A percentile compares a stretch with the other conserved stretches of the same genome.
Conservation (phyloP, 352 stramenopile genomes). For the Globisporangium lucens region DNA sequence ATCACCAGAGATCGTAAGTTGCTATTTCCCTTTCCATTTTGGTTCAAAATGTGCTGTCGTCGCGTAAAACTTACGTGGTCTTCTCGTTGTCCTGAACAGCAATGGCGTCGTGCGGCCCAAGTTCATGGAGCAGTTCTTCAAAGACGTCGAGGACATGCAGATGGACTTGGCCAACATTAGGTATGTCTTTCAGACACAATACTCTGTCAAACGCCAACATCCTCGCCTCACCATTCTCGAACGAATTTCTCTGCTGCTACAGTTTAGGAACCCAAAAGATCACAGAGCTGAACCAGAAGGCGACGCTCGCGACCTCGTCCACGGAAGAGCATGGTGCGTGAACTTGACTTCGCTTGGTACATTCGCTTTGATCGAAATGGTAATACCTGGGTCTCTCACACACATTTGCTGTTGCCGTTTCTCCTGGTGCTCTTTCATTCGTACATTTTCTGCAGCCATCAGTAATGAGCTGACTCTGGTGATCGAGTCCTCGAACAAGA, state of each 20-base stretch:
- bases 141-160: slow-evolving; percentile 95
- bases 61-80: neutral
- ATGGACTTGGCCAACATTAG: slow-evolving; percentile 89
- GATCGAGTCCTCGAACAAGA: slow-evolving; percentile 92
- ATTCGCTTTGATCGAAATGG: neutral
- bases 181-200: slow-evolving; percentile 18
- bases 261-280: slow-evolving; percentile 91
- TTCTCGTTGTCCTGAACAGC: slow-evolving; percentile 16
- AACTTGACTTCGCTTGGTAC: neutral
- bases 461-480: slow-evolving; percentile 90
- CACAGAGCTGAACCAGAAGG: slow-evolving; percentile 90
- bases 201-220: neutral
- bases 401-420: neutral
- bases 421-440: neutral
- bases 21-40: neutral
- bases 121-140: slow-evolving; percentile 96
- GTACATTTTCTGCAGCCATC: slow-evolving; percentile 40
- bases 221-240: neutral
- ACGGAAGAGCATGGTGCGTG: slow-evolving; percentile 80
- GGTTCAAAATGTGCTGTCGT: no score
- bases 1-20: slow-evolving; percentile 9
- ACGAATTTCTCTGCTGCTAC: neutral
- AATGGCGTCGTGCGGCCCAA: slow-evolving; percentile 63
- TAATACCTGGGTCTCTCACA: neutral
- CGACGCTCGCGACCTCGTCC: slow-evolving; percentile 92